A percentile compares a stretch with the other conserved stretches of the same genome.
Conservation (phyloP, 495 filamentous ascomycete species). For the Trichoderma orchidacearum region DNA sequence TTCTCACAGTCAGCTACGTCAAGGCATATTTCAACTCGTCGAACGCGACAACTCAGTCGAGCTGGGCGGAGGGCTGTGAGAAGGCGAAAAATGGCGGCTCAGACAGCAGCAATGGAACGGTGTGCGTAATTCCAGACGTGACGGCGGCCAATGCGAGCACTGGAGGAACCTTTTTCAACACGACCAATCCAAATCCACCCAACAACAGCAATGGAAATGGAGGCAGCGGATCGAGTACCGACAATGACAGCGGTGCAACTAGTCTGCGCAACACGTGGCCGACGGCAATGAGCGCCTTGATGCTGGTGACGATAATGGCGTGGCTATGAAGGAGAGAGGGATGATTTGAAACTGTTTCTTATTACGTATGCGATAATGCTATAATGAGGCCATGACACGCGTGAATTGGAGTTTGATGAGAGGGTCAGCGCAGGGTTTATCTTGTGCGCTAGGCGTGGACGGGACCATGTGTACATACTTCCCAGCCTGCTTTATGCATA, state of each 20-base stretch:
- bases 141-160: conserved; percentile 24
- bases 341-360: background rate
- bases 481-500: no score
- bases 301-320: background rate
- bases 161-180: conserved; percentile 46
- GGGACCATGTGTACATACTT: background rate
- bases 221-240: no score
- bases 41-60: background rate
- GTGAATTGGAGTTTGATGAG: background rate
- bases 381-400: background rate
- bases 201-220: conserved; percentile 5
- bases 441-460: background rate
- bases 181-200: conserved; percentile 43
- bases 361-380: background rate
- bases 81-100: background rate
- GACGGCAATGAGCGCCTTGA: background rate
- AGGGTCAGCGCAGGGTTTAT: background rate
- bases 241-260: background rate
- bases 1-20: conserved; percentile 47
- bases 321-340: background rate
- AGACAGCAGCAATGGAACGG: conserved; percentile 29
- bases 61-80: background rate
- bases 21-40: conserved; percentile 72
- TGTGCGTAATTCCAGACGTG: conserved; percentile 47
- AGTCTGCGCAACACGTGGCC: background rate